phyloP scores from a whole-genome alignment of 2,329 filamentous ascomycete genomes.

The Alternaria brassicicola region DNA sequence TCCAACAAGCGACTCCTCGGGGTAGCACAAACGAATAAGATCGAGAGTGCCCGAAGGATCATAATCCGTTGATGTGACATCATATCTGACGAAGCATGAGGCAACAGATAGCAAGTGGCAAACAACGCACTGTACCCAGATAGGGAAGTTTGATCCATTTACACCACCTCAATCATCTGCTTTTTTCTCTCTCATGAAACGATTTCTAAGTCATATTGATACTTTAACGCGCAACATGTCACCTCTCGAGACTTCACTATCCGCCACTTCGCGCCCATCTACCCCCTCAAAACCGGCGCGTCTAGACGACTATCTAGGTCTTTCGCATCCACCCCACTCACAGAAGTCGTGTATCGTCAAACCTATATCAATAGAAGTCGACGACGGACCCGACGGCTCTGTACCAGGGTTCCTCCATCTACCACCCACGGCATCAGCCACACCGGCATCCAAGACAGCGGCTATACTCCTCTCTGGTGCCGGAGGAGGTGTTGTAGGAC shows the following conservation, averaged over 20 bases:
- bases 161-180: background rate
- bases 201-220: conserved; percentile 1
- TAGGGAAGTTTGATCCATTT: no score
- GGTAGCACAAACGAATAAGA: background rate
- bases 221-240: background rate
- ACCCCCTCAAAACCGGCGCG: background rate
- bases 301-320: conserved; percentile 1
- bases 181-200: background rate
- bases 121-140: background rate
- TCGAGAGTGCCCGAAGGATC: background rate
- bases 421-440: background rate
- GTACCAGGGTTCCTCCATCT: conserved; percentile 3
- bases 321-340: background rate
- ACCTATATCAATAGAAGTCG: background rate
- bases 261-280: background rate
- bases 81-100: background rate
- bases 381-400: background rate
- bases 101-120: background rate
- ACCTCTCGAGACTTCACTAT: background rate
- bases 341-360: conserved; percentile 1
- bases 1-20: background rate
- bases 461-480: conserved; percentile 2
- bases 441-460: background rate
- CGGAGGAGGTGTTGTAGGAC: conserved; percentile 1
- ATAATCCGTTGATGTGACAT: background rate